Percentiles rank a stretch among this genome's conserved stretches.
Conservation (phyloP, 768 basidiomycete genomes). For the Chlorophyllum brunneum region DNA sequence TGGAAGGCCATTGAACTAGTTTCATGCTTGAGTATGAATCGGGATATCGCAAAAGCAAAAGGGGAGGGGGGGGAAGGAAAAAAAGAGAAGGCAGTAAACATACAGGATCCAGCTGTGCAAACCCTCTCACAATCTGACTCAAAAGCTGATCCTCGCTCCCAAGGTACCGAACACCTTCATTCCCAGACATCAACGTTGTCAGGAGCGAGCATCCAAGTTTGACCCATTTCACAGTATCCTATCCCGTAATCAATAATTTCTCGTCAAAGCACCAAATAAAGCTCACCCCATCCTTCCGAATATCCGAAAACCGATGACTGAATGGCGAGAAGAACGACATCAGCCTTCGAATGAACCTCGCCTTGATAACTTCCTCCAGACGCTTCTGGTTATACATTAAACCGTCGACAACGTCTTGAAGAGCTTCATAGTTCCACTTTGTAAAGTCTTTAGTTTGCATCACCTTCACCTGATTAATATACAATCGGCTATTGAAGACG, state of each 20-base stretch:
- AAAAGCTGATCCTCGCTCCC: conserved; percentile 81
- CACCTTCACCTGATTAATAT: conserved; percentile 45
- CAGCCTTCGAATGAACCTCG: conserved; percentile 85
- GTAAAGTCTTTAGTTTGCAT: conserved; percentile 83
- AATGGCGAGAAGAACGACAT: conserved; percentile 94
- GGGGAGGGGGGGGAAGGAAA: background rate
- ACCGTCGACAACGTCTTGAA: conserved; percentile 89
- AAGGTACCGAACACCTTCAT: conserved; percentile 83
- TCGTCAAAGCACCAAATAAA: background rate
- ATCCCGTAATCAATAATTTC: conserved; percentile 1
- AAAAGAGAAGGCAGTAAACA: conserved; percentile 21
- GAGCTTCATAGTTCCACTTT: conserved; percentile 89
- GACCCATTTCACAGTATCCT: conserved; percentile 86
- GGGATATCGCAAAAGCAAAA: too few relatives aligned
- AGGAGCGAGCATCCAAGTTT: conserved; percentile 79
- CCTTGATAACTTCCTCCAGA: conserved; percentile 92
- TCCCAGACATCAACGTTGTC: conserved; percentile 75
- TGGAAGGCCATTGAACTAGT: conserved; percentile 66
- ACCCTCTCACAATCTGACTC: conserved; percentile 77
- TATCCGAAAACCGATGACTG: conserved; percentile 80
- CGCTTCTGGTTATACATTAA: conserved; percentile 88
- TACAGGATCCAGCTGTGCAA: conserved; percentile 92
- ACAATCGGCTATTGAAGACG: background rate
- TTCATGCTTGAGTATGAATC: too few relatives aligned
- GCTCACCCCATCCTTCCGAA: conserved; percentile 62